Evolutionary conservation across 371 early-diverging fungal species (phyloP).

Genomic region (Ecytonucleospora hepatopenaei): DNA sequence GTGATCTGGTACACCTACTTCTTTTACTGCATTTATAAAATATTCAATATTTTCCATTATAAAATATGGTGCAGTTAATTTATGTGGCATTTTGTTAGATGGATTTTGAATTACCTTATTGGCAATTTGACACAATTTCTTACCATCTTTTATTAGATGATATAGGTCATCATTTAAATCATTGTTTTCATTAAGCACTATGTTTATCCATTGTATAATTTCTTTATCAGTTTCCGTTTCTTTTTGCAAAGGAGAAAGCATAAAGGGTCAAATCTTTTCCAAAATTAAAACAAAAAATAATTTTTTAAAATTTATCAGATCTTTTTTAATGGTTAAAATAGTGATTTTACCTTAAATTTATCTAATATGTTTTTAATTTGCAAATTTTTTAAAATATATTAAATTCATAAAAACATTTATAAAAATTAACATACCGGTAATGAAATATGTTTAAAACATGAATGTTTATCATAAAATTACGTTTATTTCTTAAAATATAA

Average conservation of each 20-base stretch:
- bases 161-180: constrained; percentile 5
- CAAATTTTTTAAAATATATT: too few relatives aligned
- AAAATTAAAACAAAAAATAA: too few relatives aligned
- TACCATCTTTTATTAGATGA: constrained; percentile 60
- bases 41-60: constrained; percentile 71
- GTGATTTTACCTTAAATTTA: too few relatives aligned
- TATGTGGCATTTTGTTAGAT: constrained; percentile 59
- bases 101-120: constrained; percentile 60
- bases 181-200: constrained; percentile 23
- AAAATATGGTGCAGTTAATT: constrained; percentile 66
- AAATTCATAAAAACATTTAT: too few relatives aligned
- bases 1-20: constrained; percentile 64
- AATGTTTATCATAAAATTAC: too few relatives aligned
- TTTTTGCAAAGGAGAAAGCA: background rate
- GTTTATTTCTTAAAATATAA: too few relatives aligned
- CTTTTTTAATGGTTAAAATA: too few relatives aligned
- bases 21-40: constrained; percentile 63
- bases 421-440: too few relatives aligned
- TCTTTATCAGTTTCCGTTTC: constrained; percentile 16
- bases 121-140: constrained; percentile 66
- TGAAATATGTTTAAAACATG: too few relatives aligned
- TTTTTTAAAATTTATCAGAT: too few relatives aligned
- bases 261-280: too few relatives aligned
- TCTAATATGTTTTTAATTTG: too few relatives aligned
- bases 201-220: constrained; percentile 29